phyloP scores from a whole-genome alignment of 495 filamentous ascomycete genomes.

The Xylaria castorea region DNA sequence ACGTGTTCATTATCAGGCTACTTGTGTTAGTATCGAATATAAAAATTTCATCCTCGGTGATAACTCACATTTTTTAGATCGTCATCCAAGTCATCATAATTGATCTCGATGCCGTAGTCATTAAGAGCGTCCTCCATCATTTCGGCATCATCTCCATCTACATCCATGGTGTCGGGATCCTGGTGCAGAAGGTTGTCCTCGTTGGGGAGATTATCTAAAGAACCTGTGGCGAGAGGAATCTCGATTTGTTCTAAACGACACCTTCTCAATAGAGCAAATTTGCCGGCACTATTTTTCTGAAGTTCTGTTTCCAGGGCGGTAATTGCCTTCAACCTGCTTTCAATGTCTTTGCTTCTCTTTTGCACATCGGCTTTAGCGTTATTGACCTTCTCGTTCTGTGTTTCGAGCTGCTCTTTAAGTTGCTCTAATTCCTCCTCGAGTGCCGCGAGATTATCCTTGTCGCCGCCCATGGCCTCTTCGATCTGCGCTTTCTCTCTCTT shows the following conservation, averaged over 20 bases:
- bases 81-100: constrained; percentile 86
- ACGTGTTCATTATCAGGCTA: constrained; percentile 72
- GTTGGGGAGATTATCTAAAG: constrained; percentile 87
- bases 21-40: constrained; percentile 31
- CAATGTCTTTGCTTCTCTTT: constrained; percentile 81
- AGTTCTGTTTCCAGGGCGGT: constrained; percentile 79
- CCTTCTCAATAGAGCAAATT: constrained; percentile 82
- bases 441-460: constrained; percentile 77
- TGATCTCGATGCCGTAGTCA: constrained; percentile 91
- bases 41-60: neutral
- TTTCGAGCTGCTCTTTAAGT: constrained; percentile 67
- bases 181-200: constrained; percentile 74
- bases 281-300: constrained; percentile 79
- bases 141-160: constrained; percentile 71
- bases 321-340: constrained; percentile 78
- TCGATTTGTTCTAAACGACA: constrained; percentile 95
- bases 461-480: constrained; percentile 72
- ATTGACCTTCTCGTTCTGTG: constrained; percentile 77
- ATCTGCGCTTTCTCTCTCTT: constrained; percentile 75
- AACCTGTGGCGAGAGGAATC: constrained; percentile 77
- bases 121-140: constrained; percentile 61
- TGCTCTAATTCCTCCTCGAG: constrained; percentile 73
- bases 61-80: constrained; percentile 77
- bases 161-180: constrained; percentile 86
- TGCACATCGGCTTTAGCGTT: constrained; percentile 83